Evolutionary conservation across 2,329 filamentous ascomycete genomes (phyloP).

Genomic region (Aspergillus sp.): DNA sequence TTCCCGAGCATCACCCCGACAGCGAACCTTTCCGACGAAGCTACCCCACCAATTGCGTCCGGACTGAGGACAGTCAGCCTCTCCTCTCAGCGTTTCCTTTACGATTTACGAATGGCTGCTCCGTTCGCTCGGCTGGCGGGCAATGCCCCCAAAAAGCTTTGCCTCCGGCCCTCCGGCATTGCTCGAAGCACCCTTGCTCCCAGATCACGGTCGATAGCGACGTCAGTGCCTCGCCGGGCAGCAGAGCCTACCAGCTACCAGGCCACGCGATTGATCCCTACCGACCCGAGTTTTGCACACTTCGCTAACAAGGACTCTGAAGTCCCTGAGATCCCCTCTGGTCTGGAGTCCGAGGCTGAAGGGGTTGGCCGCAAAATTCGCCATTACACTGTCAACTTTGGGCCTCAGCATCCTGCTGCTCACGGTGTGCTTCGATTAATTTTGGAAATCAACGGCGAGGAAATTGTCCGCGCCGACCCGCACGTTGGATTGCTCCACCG

Average conservation of each 20-base stretch:
- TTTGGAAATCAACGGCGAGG: constrained; percentile 95
- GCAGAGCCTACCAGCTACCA: constrained; percentile 51
- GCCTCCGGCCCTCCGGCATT: constrained; percentile 52
- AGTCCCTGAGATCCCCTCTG: constrained; percentile 43
- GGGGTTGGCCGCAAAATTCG: constrained; percentile 75
- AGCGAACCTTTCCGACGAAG: constrained; percentile 31
- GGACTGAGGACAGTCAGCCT: constrained; percentile 36
- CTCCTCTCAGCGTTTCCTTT: constrained; percentile 21
- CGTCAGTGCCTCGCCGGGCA: constrained; percentile 54
- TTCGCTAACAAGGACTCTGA: constrained; percentile 44
- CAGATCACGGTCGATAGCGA: constrained; percentile 56
- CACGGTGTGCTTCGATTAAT: constrained; percentile 98
- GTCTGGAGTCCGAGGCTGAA: constrained; percentile 46
- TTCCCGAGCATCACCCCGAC: constrained; percentile 29
- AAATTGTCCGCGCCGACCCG: constrained; percentile 93
- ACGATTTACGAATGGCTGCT: constrained; percentile 55
- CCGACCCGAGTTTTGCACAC: constrained; percentile 56
- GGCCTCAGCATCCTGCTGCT: constrained; percentile 95
- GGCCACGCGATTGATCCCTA: constrained; percentile 57
- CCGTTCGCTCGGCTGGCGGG: constrained; percentile 60
- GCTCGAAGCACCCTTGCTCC: constrained; percentile 42
- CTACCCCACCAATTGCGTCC: constrained; percentile 37
- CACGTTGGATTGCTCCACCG: constrained; percentile 95
- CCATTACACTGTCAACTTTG: constrained; percentile 99
- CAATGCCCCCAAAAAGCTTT: constrained; percentile 60